These are phyloP conservation scores for Avena insularis DNA, from an alignment of 176 grass and related monocot genomes.

Conservation along the genomic window DNA sequence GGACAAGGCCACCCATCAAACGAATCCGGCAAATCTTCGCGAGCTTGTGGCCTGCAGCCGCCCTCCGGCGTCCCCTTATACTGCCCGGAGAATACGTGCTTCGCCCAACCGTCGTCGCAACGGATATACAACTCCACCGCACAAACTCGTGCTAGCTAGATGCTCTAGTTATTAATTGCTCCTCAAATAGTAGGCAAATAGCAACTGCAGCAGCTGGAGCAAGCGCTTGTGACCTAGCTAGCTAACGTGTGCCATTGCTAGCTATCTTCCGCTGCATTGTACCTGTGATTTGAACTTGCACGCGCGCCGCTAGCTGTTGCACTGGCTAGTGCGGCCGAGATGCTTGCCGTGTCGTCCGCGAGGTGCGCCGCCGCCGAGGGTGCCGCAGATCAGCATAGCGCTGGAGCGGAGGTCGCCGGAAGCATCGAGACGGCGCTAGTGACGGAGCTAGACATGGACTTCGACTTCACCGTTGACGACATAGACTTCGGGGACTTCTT, in stretches of 20 bases:
- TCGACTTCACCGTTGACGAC: conserved; percentile 71
- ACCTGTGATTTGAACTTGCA: background rate
- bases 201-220: background rate
- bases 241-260: background rate
- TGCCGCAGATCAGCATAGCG: conserved; percentile 1
- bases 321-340: background rate
- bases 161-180: too few relatives aligned
- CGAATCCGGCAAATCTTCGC: conserved; percentile 65
- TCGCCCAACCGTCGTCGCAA: conserved; percentile 40
- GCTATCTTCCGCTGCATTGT: background rate
- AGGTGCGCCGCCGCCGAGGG: conserved; percentile 33
- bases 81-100: conserved; percentile 43
- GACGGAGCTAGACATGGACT: conserved; percentile 46
- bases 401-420: background rate
- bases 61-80: conserved; percentile 47
- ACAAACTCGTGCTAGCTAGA: background rate
- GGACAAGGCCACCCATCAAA: conserved; percentile 62
- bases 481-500: conserved; percentile 95
- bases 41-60: conserved; percentile 77
- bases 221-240: background rate
- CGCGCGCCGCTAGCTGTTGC: too few relatives aligned
- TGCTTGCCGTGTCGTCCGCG: conserved; percentile 63
- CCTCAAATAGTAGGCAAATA: background rate
- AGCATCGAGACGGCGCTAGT: conserved; percentile 3
- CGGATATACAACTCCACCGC: conserved; percentile 36